These are phyloP conservation scores for Zalaria obscura DNA, from an alignment of 2,329 filamentous ascomycete genomes.

Conservation along the genomic window DNA sequence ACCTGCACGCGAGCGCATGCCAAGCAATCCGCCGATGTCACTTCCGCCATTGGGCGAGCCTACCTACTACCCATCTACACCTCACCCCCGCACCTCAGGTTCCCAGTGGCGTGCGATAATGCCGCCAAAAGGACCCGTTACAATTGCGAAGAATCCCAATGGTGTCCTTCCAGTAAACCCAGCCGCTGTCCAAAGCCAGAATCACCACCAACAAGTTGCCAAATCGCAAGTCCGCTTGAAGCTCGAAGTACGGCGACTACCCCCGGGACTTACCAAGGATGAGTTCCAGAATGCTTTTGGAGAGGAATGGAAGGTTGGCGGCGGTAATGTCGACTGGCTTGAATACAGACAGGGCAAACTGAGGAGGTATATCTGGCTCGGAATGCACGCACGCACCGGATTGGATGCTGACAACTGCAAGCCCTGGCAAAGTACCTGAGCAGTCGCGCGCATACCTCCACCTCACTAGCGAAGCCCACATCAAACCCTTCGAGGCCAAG, in stretches of 20 bases:
- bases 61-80: no score
- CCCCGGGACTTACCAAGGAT: conserved; percentile 66
- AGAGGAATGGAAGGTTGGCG: conserved; percentile 66
- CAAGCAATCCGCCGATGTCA: no score
- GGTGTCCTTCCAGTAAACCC: conserved; percentile 14
- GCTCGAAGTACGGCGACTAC: conserved; percentile 68
- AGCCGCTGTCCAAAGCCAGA: conserved; percentile 12
- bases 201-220: background rate
- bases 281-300: conserved; percentile 65
- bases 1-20: no score
- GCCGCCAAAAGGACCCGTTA: background rate
- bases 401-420: conserved; percentile 19
- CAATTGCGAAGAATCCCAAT: background rate
- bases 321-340: conserved; percentile 74
- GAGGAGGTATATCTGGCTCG: conserved; percentile 40
- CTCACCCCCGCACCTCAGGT: no score
- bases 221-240: conserved; percentile 55
- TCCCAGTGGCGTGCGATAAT: background rate
- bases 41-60: no score
- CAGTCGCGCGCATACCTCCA: conserved; percentile 75
- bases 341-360: conserved; percentile 61
- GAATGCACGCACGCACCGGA: background rate
- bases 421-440: conserved; percentile 70
- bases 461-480: conserved; percentile 55
- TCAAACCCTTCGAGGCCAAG: conserved; percentile 52